These are phyloP conservation scores for Fusarium armeniacum DNA, from an alignment of 2,329 filamentous ascomycete genomes.

Conservation along the genomic window DNA sequence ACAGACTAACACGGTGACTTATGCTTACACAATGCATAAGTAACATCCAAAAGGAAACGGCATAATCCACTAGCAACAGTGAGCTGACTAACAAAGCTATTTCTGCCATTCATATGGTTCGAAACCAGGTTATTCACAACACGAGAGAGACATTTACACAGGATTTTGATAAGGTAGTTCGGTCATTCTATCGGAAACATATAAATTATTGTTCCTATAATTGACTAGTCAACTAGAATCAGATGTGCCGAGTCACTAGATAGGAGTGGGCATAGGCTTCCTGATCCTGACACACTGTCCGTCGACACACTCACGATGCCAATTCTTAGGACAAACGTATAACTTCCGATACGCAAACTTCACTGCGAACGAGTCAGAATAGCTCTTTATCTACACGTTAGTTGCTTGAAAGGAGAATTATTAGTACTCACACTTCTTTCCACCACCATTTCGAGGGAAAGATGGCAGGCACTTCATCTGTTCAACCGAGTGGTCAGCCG, in stretches of 20 bases:
- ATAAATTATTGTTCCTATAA: not conserved
- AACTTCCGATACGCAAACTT: not conserved
- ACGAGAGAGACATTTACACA: not conserved
- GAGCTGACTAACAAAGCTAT: not conserved
- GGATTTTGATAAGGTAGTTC: not conserved
- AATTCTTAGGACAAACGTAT: not conserved
- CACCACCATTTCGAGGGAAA: not conserved
- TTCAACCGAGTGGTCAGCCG: fast-evolving
- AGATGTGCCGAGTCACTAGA: not conserved
- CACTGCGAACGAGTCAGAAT: not conserved
- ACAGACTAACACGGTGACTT: not conserved
- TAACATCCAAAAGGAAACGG: not conserved
- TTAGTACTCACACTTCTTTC: not conserved
- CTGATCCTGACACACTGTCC: not conserved
- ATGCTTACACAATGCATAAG: not conserved
- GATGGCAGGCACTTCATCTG: slow-evolving; percentile 7
- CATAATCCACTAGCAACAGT: not conserved
- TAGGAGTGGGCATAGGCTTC: not conserved
- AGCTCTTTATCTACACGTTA: fast-evolving
- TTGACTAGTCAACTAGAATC: fast-evolving
- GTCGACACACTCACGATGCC: not conserved
- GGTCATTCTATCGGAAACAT: not conserved
- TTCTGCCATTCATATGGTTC: not conserved
- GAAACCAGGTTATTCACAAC: not conserved
- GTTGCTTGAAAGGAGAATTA: fast-evolving